Evolutionary conservation across 2,329 filamentous ascomycete species (phyloP).

Genomic region (Coleophoma cylindrospora): DNA sequence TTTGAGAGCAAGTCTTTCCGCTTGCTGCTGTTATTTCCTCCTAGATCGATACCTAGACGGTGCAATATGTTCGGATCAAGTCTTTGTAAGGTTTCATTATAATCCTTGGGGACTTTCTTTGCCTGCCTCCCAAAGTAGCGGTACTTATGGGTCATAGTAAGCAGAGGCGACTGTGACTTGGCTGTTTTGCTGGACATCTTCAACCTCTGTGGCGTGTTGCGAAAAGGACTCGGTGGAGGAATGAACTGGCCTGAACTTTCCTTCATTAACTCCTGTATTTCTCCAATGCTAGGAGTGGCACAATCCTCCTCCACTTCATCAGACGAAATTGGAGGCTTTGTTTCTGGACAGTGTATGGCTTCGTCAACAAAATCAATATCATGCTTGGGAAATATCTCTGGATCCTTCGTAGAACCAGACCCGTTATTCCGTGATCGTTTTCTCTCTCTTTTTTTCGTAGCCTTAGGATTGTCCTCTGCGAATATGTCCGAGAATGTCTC

Average conservation of each 20-base stretch:
- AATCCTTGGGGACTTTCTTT: conserved; percentile 9
- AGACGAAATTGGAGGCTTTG: conserved; percentile 14
- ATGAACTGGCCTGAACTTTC: neutral
- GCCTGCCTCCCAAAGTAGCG: neutral
- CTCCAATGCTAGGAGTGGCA: conserved; percentile 13
- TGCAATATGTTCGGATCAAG: conserved; percentile 21
- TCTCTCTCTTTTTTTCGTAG: conserved; percentile 14
- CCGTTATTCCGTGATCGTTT: conserved; percentile 18
- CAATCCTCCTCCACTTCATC: conserved; percentile 15
- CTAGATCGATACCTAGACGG: conserved; percentile 20
- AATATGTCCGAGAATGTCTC: conserved; percentile 8
- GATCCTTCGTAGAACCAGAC: conserved; percentile 3
- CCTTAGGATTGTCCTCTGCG: neutral
- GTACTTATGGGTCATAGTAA: neutral
- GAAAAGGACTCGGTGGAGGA: no score
- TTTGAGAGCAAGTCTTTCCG: conserved; percentile 21
- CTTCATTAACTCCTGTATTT: neutral
- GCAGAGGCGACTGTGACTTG: no score
- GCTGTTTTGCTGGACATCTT: conserved; percentile 5
- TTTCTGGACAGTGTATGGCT: conserved; percentile 23
- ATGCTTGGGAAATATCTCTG: conserved; percentile 15
- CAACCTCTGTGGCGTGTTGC: neutral
- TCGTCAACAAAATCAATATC: conserved; percentile 22
- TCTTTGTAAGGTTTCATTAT: conserved; percentile 9
- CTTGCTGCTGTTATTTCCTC: conserved; percentile 12